Evolutionary conservation across 163 green algal species (phyloP).

Genomic region (Scenedesmus sp.): DNA sequence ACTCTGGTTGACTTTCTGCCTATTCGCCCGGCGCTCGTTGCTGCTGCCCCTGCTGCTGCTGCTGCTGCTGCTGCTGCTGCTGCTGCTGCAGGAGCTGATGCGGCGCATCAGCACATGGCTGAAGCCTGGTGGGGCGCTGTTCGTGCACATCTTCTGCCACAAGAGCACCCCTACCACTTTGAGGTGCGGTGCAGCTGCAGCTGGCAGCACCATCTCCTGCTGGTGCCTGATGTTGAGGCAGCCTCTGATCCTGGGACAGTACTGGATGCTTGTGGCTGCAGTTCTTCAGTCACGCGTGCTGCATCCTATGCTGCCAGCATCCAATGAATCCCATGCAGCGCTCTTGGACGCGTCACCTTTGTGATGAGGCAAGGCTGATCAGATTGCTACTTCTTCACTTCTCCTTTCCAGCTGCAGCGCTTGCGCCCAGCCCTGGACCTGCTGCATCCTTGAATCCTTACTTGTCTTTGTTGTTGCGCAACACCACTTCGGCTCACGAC

Average conservation of each 20-base stretch:
- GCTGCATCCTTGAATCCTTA: not conserved
- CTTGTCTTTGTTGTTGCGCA: not conserved
- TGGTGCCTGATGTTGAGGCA: not conserved
- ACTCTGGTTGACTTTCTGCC: too few relatives aligned
- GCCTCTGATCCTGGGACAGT: too few relatives aligned
- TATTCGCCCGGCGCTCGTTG: not conserved
- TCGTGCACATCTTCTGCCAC: conserved; percentile 97
- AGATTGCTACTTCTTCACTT: not conserved
- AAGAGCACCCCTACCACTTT: conserved; percentile 89
- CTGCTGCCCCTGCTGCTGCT: not conserved
- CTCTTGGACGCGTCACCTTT: too few relatives aligned
- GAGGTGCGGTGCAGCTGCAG: conserved; percentile 63
- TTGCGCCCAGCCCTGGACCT: too few relatives aligned
- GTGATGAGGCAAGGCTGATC: too few relatives aligned
- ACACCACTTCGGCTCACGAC: not conserved
- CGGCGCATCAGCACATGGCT: conserved; percentile 85
- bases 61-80: not conserved
- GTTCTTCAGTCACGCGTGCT: too few relatives aligned
- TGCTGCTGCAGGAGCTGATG: conserved; percentile 75
- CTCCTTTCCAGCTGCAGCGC: not conserved
- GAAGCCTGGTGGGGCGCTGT: conserved; percentile 83
- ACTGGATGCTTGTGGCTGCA: too few relatives aligned
- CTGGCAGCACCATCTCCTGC: not conserved
- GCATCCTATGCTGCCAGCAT: too few relatives aligned
- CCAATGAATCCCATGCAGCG: too few relatives aligned